Base-by-base conservation (phyloP, 805 yeast genomes). In the Martiniozyma abietophila region DNA sequence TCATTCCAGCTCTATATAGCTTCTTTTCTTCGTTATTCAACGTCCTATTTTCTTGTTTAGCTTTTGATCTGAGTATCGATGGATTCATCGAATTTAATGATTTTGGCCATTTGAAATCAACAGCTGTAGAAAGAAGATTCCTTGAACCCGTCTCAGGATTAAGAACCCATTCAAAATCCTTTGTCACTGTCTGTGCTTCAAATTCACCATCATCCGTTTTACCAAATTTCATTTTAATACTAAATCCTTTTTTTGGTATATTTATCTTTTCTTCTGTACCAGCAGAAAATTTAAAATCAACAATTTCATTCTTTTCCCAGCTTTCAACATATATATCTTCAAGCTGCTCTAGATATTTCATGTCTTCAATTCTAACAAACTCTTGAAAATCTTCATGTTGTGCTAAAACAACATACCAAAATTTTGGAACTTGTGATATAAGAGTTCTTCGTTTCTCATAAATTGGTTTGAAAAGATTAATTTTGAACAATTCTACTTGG, bases 371-470 rank as follows among this genome's bases (percentile, higher is more conserved):
- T 20, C 75, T 67, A 14, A 88, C 62, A 53, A 72, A 84, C 42
- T 86, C 95, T 11, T 82, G 79, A 51, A 89, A 81, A 44, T 83
- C 95, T 33, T 81, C 80, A 48, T 80, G 80, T 50, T 82, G 84
- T 2, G 88, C 85, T 8, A 89, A 58, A 0, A 82, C 95, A 34
- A 80, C 71, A 48, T 81, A 79, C 97, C 97, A 89, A 55, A 89
- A 86, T 43, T 72, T 71, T 2, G 88, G 85, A 27, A 86, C 70
- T 4, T 64, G 53, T 4, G 46, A 36, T 11, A 77, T 62, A n/a
- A 69, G 57, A 6, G 48, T 61, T 17, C 82, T 65, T 45, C 96
- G 64, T 38, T 67, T 56, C 5, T 51, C 61, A 49, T 74, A 84
- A 6, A 82, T 62, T 14, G 75, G 70, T 42, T 67, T 69, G 6